Percentiles rank a stretch among this genome's conserved stretches.
These are phyloP conservation scores for Stipa capillata DNA, from an alignment of 176 grass and related monocot species.

Conservation along the genomic window DNA sequence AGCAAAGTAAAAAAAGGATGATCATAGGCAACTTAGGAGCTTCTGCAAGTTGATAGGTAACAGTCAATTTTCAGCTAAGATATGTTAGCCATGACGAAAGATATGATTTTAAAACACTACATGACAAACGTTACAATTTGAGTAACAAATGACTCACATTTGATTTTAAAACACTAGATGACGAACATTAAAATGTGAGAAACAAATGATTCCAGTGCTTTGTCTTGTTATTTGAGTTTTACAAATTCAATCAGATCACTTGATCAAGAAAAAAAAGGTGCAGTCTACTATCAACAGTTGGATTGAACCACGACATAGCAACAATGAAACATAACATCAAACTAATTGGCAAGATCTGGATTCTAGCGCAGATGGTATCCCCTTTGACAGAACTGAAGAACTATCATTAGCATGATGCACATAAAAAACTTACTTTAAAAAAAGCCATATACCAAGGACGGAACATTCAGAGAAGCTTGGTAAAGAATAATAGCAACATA, in stretches of 20 bases:
- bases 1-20: not conserved
- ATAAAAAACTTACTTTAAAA: no score
- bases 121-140: no score
- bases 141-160: no score
- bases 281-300: constrained; percentile 9
- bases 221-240: not conserved
- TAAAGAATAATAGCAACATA: no score
- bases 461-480: no score
- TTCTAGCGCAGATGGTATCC: no score
- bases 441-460: no score
- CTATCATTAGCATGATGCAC: no score
- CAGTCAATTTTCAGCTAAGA: not conserved
- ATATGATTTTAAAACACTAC: not conserved
- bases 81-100: not conserved
- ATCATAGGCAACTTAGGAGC: not conserved
- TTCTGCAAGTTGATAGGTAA: not conserved
- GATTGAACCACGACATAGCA: not conserved
- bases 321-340: not conserved
- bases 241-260: not conserved
- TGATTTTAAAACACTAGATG: no score
- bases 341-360: not conserved
- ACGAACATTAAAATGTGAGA: not conserved
- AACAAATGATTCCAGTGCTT: not conserved
- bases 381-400: no score
- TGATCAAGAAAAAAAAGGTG: not conserved